These are phyloP conservation scores for Collybiopsis confluens DNA, from an alignment of 768 basidiomycete genomes.

Conservation along the genomic window DNA sequence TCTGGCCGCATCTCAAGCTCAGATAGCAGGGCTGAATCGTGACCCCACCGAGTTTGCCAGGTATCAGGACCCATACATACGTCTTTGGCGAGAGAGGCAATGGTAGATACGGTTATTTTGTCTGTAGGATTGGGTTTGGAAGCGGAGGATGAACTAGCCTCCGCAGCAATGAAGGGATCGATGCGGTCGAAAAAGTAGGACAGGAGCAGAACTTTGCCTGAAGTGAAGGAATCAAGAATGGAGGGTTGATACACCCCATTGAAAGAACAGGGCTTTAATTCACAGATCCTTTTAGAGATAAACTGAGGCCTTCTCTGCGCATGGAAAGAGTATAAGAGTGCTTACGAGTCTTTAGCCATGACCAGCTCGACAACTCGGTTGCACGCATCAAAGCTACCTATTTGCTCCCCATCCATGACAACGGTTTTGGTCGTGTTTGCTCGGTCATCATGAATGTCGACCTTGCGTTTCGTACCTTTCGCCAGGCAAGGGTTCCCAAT, in stretches of 20 bases:
- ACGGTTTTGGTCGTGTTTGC: conserved; percentile 49
- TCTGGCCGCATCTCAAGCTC: conserved; percentile 85
- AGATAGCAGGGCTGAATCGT: conserved; percentile 29
- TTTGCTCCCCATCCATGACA: conserved; percentile 79
- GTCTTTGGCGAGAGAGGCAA: conserved; percentile 59
- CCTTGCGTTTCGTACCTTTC: conserved; percentile 51
- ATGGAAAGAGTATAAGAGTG: conserved; percentile 15
- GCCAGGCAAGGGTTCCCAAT: conserved; percentile 84
- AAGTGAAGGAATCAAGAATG: conserved; percentile 80
- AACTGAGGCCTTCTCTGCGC: conserved; percentile 5
- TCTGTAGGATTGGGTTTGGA: conserved; percentile 14
- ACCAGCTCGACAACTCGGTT: conserved; percentile 79
- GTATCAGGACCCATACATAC: conserved; percentile 68
- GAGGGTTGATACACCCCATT: conserved; percentile 97
- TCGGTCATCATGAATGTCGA: conserved; percentile 57
- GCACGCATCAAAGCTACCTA: conserved; percentile 85
- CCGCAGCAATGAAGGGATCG: conserved; percentile 57
- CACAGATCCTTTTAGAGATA: conserved; percentile 58
- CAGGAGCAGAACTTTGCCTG: conserved; percentile 82
- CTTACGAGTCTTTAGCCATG: conserved; percentile 92
- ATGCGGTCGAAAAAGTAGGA: conserved; percentile 99
- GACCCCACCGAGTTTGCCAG: conserved; percentile 53
- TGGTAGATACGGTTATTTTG: conserved; percentile 46
- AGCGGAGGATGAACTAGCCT: background rate
- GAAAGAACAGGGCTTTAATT: conserved; percentile 93